Conservation (phyloP, 192 early-diverging fungal genomes). For the Podila clonocystis region DNA sequence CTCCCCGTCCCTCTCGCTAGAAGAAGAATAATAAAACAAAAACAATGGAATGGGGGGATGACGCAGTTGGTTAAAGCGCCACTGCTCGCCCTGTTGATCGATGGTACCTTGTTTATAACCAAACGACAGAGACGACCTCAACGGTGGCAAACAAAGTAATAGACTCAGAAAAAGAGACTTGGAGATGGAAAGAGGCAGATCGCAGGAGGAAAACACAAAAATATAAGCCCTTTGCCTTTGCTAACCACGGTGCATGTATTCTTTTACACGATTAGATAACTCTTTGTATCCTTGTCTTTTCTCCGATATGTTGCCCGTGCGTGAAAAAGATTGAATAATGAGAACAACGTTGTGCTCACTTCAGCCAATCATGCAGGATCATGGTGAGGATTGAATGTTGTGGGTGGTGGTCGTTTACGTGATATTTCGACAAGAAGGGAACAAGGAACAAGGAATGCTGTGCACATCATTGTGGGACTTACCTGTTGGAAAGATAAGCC, state of each 20-base stretch:
- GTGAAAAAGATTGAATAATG: not conserved
- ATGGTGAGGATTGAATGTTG: not conserved
- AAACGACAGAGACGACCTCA: not conserved
- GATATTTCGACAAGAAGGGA: no score
- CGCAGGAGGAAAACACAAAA: no score
- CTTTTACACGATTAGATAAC: no score
- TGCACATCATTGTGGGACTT: no score
- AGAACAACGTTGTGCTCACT: not conserved
- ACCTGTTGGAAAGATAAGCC: no score
- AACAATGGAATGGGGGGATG: not conserved
- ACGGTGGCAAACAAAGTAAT: no score
- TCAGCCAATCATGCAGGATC: conserved; percentile 2
- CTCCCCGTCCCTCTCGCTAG: not conserved
- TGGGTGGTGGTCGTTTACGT: not conserved
- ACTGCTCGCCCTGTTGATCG: not conserved
- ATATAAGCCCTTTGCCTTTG: no score
- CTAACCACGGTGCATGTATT: no score
- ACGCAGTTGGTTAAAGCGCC: not conserved
- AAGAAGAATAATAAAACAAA: not conserved
- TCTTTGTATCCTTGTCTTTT: not conserved
- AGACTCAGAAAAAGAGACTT: no score
- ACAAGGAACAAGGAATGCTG: no score
- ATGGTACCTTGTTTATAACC: not conserved
- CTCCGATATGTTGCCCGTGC: not conserved
- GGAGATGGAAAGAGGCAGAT: no score